Evolutionary conservation across 345 rosid genomes (phyloP).

Genomic region (Brassica cretica): DNA sequence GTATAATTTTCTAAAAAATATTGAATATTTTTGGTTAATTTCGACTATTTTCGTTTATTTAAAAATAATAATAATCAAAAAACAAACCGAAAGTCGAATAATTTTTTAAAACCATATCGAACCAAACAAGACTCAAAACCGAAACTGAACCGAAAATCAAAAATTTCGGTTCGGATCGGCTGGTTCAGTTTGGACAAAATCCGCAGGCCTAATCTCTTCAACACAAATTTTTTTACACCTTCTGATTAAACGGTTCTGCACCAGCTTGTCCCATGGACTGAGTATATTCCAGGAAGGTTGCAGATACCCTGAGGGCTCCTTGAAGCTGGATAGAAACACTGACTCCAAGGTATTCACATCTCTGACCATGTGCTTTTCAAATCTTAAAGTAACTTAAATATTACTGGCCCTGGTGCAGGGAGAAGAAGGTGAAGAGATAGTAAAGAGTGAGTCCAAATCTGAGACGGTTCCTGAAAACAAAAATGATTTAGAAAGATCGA

Average conservation of each 20-base stretch:
- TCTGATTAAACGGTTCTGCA: conserved; percentile 28
- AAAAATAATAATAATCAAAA: too few species aligned
- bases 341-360: conserved; percentile 62
- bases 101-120: too few species aligned
- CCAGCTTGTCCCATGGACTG: conserved; percentile 96
- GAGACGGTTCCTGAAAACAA: conserved; percentile 34
- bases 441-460: conserved; percentile 58
- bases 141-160: too few species aligned
- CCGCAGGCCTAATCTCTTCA: too few species aligned
- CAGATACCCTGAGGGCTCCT: conserved; percentile 53
- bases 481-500: conserved; percentile 18
- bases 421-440: conserved; percentile 44
- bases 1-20: too few species aligned
- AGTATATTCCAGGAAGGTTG: conserved; percentile 81
- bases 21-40: too few species aligned
- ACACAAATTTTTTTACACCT: neutral
- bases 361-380: conserved; percentile 18
- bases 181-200: too few species aligned
- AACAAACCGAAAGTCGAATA: too few species aligned
- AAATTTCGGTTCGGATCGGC: too few species aligned
- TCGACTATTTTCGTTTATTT: too few species aligned
- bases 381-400: neutral
- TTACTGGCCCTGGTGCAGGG: conserved; percentile 41
- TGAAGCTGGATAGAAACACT: conserved; percentile 72
- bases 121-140: too few species aligned